Base-by-base conservation (phyloP, 495 filamentous ascomycete species). In the Penicillium cosmopolitanum region DNA sequence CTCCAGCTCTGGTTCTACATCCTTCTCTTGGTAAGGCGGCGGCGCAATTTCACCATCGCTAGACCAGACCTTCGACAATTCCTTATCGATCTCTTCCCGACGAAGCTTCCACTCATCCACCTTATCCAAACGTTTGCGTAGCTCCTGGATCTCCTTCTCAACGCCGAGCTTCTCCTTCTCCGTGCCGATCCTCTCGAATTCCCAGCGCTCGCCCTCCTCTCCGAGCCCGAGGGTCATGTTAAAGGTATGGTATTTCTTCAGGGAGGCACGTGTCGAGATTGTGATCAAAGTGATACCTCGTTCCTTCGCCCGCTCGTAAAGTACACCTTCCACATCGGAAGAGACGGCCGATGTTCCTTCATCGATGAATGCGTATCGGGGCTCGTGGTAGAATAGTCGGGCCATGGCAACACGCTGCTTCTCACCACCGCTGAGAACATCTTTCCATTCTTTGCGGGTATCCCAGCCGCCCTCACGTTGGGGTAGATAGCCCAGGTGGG, bases 381-480 rank as follows among this genome's bases (percentile, higher is more conserved):
- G 95, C 74, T 98, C 93, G 67, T 98, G 96, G 71, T 99, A 98
- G 61, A 97, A 79, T 21, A 98, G 68, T 50, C 96, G 80, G 8
- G 96, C 96, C 64, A 98, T 89, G 8, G 85, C 91, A 79, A 98
- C 88, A 23, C 96, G 80, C 74, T 99, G 96, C 77, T 99, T 99
- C 79, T 99, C 96, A n/a, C 96, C 96, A 11, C 96, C 96, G 58
- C 88, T 92, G 16, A 99, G 74, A 10, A 99, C 91, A 66, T 98
- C 95, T 77, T 98, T 97, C 96, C 96, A 99, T 64, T 96, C 95
- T 75, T 99, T 98, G 25, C 90, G 80, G 19, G 91, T 90, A 67
- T 99, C 92, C 94, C 93, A 99, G 12, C 96, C 96, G 23, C 93
- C 96, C 77, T 99, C 96, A 18, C 96, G 86, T 34, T 90, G 84